A percentile compares a stretch with the other conserved stretches of the same genome.
phyloP scores from a whole-genome alignment of 108 stramenopile genomes.

The Ochromonas danica region DNA sequence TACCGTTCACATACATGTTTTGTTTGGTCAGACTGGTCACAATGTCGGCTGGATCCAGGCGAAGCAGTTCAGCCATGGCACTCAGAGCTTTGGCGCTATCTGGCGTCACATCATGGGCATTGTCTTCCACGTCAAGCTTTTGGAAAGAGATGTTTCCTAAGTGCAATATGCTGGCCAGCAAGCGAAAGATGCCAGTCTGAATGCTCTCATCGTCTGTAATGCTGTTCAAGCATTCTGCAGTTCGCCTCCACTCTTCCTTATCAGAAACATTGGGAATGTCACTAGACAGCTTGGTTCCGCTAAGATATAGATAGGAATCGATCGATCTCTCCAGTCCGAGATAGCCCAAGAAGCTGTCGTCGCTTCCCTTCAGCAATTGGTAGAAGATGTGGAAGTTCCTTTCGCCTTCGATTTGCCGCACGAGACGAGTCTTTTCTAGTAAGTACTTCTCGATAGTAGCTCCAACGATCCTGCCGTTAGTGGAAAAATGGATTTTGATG shows the following conservation, averaged over 20 bases:
- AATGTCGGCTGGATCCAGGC: not conserved
- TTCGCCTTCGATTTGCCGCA: slow-evolving; percentile 56
- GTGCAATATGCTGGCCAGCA: slow-evolving; percentile 9
- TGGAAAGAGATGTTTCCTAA: not conserved
- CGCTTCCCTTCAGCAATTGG: slow-evolving; percentile 69
- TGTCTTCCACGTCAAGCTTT: not conserved
- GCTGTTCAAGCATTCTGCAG: slow-evolving; percentile 62
- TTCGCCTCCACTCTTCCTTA: slow-evolving; percentile 63
- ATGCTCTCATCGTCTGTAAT: slow-evolving; percentile 52
- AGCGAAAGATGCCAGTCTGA: not conserved
- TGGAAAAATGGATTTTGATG: slow-evolving; percentile 45
- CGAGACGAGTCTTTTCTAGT: slow-evolving; percentile 46
- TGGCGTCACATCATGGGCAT: not conserved
- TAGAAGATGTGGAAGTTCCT: slow-evolving; percentile 90
- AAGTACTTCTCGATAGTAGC: slow-evolving; percentile 43
- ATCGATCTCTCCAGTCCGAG: slow-evolving; percentile 62
- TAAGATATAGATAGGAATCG: slow-evolving; percentile 63
- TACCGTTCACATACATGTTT: not conserved
- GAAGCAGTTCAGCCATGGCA: not conserved
- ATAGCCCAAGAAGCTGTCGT: slow-evolving; percentile 55
- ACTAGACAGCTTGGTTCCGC: slow-evolving; percentile 45
- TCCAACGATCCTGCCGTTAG: slow-evolving; percentile 37
- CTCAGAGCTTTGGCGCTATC: not conserved
- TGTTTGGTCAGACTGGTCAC: not conserved
- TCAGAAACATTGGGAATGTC: slow-evolving; percentile 58